A percentile compares a stretch with the other conserved stretches of the same genome.
Conservation (phyloP, 1,284 basidiomycete species). For the Rhodotorula sp. region DNA sequence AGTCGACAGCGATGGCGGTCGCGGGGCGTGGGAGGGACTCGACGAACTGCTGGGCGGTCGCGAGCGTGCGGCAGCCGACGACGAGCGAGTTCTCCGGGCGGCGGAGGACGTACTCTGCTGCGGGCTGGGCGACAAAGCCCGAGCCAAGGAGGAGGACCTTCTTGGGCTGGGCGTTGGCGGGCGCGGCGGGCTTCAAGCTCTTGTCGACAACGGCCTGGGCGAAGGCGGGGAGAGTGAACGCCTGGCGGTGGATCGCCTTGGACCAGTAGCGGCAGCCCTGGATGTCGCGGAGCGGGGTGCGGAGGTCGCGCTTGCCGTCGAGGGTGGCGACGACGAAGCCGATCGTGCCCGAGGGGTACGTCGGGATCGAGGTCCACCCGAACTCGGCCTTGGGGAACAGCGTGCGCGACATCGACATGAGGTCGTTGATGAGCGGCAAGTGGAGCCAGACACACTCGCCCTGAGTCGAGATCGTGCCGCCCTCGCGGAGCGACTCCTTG, state of each 20-base stretch:
- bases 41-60: conserved; percentile 67
- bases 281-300: conserved; percentile 67
- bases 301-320: conserved; percentile 67
- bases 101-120: conserved; percentile 87
- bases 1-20: conserved; percentile 75
- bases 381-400: conserved; percentile 87
- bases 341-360: conserved; percentile 95
- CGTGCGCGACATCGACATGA: conserved; percentile 68
- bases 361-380: conserved; percentile 95
- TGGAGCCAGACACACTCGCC: conserved; percentile 97
- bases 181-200: conserved; percentile 59
- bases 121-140: conserved; percentile 91
- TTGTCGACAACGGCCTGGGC: conserved; percentile 58
- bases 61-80: conserved; percentile 83
- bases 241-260: conserved; percentile 71
- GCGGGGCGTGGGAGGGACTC: conserved; percentile 68
- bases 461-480: conserved; percentile 94
- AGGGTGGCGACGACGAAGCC: conserved; percentile 92
- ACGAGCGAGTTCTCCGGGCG: conserved; percentile 80
- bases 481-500: conserved; percentile 80
- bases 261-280: conserved; percentile 77
- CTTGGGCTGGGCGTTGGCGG: conserved; percentile 49
- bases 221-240: conserved; percentile 92
- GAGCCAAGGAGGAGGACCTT: conserved; percentile 91
- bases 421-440: conserved; percentile 78